These are phyloP conservation scores for Rhizodiscina lignyota DNA, from an alignment of 495 filamentous ascomycete genomes.

Conservation along the genomic window DNA sequence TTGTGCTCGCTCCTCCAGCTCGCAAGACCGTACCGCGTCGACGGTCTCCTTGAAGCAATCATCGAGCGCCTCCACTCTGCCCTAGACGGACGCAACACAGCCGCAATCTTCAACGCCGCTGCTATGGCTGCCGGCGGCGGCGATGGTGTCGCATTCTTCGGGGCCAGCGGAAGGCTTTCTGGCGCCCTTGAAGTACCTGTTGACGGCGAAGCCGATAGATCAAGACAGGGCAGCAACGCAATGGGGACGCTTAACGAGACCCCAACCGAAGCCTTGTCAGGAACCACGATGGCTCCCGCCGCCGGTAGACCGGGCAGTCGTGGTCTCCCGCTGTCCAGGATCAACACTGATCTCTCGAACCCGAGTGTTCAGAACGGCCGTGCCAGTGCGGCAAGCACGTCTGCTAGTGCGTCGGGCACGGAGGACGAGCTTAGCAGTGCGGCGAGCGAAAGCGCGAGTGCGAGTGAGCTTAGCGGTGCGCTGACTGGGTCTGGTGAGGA, in stretches of 20 bases:
- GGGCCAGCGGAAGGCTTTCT: not conserved
- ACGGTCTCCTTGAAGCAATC: conserved; percentile 79
- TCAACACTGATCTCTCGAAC: not conserved
- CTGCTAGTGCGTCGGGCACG: conserved; percentile 9
- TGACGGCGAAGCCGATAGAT: conserved; percentile 2
- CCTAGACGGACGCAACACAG: conserved; percentile 83
- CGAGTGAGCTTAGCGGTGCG: conserved; percentile 9
- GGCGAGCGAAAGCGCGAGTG: conserved; percentile 8
- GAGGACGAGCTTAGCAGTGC: conserved; percentile 11
- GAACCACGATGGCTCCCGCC: not conserved
- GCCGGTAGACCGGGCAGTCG: conserved; percentile 6
- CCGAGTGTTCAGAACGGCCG: conserved; percentile 7
- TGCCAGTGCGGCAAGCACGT: conserved; percentile 6
- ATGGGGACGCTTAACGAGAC: conserved; percentile 2
- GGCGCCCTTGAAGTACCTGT: not conserved
- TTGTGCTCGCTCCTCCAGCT: conserved; percentile 90
- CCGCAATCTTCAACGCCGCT: conserved; percentile 93
- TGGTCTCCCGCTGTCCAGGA: conserved; percentile 1
- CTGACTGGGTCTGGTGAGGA: conserved; percentile 2
- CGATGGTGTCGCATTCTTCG: conserved; percentile 31
- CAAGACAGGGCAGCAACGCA: conserved; percentile 4
- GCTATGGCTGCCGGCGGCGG: conserved; percentile 96
- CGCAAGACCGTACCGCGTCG: conserved; percentile 80
- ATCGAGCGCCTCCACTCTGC: conserved; percentile 83
- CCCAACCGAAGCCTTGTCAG: not conserved